Evolutionary conservation across 192 early-diverging fungal species (phyloP).

Genomic region (Gryganskiella cystojenkinii): DNA sequence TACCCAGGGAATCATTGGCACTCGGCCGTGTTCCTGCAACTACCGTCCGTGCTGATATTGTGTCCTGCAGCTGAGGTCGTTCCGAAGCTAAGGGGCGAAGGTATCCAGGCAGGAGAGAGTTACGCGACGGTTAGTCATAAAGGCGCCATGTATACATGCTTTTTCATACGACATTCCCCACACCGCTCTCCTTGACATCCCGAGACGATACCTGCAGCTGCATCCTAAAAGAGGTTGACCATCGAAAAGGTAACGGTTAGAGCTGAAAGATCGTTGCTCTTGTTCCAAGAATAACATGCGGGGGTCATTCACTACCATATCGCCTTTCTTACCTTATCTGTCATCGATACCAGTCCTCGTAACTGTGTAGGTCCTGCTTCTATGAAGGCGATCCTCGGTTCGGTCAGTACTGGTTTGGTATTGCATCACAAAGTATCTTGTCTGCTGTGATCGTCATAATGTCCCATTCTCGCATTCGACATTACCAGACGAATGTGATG

Average conservation of each 20-base stretch:
- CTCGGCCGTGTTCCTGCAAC: background rate
- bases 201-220: slow-evolving; percentile 4
- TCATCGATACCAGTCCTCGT: too few species aligned
- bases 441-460: background rate
- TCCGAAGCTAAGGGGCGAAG: slow-evolving; percentile 11
- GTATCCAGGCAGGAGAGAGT: background rate
- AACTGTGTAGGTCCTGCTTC: too few species aligned
- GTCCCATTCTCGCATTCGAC: slow-evolving; percentile 7
- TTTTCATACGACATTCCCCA: too few species aligned
- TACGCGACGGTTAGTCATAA: background rate
- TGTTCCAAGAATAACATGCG: background rate
- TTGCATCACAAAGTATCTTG: background rate
- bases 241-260: background rate
- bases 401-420: background rate
- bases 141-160: background rate
- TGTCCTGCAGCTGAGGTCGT: slow-evolving; percentile 25
- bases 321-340: too few species aligned
- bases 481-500: slow-evolving; percentile 2
- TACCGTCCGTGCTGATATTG: slow-evolving; percentile 25
- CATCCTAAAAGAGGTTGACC: slow-evolving; percentile 6
- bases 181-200: too few species aligned
- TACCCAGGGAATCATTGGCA: slow-evolving; percentile 25
- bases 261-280: background rate
- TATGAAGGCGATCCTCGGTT: background rate
- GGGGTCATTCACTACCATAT: too few species aligned